Evolutionary conservation across 2,329 filamentous ascomycete genomes (phyloP).

Genomic region (Acrocalymma vagum): DNA sequence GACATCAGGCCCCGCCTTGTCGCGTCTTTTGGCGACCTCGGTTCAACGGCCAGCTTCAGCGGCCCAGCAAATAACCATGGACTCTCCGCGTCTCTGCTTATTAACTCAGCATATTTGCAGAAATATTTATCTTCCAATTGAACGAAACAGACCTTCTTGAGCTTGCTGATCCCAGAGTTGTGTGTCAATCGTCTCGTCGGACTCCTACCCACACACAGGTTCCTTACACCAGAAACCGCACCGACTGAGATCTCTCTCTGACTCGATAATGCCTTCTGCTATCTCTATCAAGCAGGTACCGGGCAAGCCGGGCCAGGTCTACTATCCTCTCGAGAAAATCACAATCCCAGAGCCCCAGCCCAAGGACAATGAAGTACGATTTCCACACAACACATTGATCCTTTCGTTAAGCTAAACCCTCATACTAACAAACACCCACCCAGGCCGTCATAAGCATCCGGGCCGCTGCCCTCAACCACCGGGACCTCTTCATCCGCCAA

Average conservation of each 20-base stretch:
- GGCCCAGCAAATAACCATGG: too few species aligned
- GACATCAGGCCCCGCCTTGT: background rate
- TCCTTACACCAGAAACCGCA: background rate
- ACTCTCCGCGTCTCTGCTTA: too few species aligned
- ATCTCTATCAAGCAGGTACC: conserved; percentile 74
- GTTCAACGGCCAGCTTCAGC: too few species aligned
- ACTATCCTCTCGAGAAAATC: conserved; percentile 68
- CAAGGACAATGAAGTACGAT: conserved; percentile 37
- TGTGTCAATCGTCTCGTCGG: background rate
- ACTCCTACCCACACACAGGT: background rate
- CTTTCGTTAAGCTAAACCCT: background rate
- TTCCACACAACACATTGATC: background rate
- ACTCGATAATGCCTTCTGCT: conserved; percentile 57
- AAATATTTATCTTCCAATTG: too few species aligned
- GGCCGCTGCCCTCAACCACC: conserved; percentile 89
- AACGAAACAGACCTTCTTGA: too few species aligned
- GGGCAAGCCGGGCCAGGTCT: conserved; percentile 87
- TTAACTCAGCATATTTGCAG: too few species aligned
- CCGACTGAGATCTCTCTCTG: background rate
- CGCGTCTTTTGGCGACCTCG: too few species aligned
- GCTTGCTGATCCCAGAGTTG: too few species aligned
- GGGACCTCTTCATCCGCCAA: conserved; percentile 93
- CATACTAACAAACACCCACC: conserved; percentile 48
- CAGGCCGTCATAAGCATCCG: conserved; percentile 80
- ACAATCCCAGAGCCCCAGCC: conserved; percentile 36